Percentiles rank a stretch among this genome's conserved stretches.
phyloP scores from a whole-genome alignment of 805 yeast genomes.

The Candida hispaniensis region DNA sequence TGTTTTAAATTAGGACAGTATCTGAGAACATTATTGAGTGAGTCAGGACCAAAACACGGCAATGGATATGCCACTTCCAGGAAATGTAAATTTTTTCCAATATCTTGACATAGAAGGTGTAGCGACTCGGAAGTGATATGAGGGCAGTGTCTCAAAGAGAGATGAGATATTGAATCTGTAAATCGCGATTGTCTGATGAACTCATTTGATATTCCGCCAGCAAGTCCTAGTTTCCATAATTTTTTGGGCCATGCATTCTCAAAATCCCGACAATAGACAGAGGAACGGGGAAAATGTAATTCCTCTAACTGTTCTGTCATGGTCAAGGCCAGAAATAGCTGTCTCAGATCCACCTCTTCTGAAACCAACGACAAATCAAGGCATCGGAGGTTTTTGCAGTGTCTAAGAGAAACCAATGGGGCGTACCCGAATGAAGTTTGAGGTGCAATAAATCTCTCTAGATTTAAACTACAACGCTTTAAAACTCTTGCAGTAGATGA shows the following conservation, averaged over 20 bases:
- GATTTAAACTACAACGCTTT: constrained; percentile 57
- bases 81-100: constrained; percentile 55
- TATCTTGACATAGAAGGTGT: constrained; percentile 45
- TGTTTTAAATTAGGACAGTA: constrained; percentile 64
- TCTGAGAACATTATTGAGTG: constrained; percentile 61
- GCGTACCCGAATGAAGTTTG: constrained; percentile 91
- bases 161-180: constrained; percentile 56
- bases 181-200: constrained; percentile 61
- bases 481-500: constrained; percentile 76
- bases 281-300: constrained; percentile 79
- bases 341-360: constrained; percentile 76
- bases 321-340: constrained; percentile 64
- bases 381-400: constrained; percentile 52
- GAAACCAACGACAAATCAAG: constrained; percentile 79
- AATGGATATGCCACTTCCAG: constrained; percentile 75
- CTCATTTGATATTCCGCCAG: constrained; percentile 83
- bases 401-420: constrained; percentile 69
- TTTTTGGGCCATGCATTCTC: constrained; percentile 70
- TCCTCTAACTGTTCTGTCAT: constrained; percentile 54
- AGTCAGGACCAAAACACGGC: constrained; percentile 61
- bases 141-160: constrained; percentile 87
- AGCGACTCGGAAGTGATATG: constrained; percentile 54
- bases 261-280: constrained; percentile 49
- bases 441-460: constrained; percentile 74
- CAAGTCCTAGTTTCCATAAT: constrained; percentile 57